A percentile compares a stretch with the other conserved stretches of the same genome.
Evolutionary conservation across 441 rosid species (phyloP).

Genomic region (Brassica balearica): DNA sequence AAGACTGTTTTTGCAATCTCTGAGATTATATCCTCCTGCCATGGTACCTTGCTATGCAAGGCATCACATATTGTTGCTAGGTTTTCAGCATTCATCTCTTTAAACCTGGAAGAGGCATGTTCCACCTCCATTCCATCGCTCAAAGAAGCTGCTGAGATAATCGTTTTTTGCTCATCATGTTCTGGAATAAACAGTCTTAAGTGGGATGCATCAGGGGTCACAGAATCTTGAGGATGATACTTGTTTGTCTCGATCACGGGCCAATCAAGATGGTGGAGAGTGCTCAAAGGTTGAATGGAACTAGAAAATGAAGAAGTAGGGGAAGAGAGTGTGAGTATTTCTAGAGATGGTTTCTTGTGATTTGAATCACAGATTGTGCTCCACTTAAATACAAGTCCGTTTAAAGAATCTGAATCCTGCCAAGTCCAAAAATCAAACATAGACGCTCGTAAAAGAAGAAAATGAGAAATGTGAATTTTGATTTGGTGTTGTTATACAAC

Average conservation of each 20-base stretch:
- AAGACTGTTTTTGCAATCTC: constrained; percentile 59
- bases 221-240: no score
- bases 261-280: constrained; percentile 45
- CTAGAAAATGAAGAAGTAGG: constrained; percentile 61
- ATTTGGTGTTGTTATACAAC: constrained; percentile 14
- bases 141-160: constrained; percentile 50
- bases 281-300: constrained; percentile 45
- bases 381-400: constrained; percentile 68
- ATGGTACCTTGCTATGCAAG: constrained; percentile 62
- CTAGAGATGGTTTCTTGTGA: constrained; percentile 58
- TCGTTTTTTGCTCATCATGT: background rate
- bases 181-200: constrained; percentile 52
- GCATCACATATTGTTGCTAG: constrained; percentile 52
- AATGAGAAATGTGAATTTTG: background rate
- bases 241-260: constrained; percentile 16
- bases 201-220: constrained; percentile 43
- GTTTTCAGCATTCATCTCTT: constrained; percentile 56
- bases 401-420: constrained; percentile 58
- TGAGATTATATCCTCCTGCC: constrained; percentile 52
- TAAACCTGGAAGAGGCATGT: constrained; percentile 48
- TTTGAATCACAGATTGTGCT: constrained; percentile 63
- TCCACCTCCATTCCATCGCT: constrained; percentile 70
- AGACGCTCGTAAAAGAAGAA: background rate
- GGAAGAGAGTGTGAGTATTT: constrained; percentile 54
- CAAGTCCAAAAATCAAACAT: constrained; percentile 32